These are phyloP conservation scores for Beverwykella pulmonaria DNA, from an alignment of 495 filamentous ascomycete species.

Conservation along the genomic window DNA sequence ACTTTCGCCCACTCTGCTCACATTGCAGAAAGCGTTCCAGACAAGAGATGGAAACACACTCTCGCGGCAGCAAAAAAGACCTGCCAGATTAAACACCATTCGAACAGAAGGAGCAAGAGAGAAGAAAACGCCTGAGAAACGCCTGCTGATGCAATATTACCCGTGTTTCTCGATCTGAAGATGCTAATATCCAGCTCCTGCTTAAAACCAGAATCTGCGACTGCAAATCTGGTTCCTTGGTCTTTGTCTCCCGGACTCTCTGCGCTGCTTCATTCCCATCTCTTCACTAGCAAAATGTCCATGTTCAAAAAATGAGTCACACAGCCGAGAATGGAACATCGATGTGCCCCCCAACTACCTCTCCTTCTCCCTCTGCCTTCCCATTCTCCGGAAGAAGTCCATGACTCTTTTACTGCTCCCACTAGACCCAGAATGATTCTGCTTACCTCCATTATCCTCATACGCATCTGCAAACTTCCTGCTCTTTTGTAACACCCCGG, in stretches of 20 bases:
- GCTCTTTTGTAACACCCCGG: constrained; percentile 74
- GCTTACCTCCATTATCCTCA: constrained; percentile 67
- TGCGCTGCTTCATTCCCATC: too few relatives aligned
- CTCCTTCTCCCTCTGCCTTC: constrained; percentile 57
- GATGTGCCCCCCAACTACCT: constrained; percentile 16
- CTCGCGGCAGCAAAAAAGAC: not conserved
- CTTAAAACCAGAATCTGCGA: too few relatives aligned
- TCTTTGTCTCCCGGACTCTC: not conserved
- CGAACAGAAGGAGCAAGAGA: not conserved
- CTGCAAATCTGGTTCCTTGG: not conserved
- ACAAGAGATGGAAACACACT: not conserved
- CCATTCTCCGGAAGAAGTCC: constrained; percentile 93
- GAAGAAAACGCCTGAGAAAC: not conserved
- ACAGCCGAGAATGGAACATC: constrained; percentile 1
- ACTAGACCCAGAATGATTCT: constrained; percentile 76
- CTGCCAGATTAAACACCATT: not conserved
- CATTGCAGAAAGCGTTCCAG: not conserved
- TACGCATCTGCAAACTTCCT: constrained; percentile 89
- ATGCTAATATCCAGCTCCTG: too few relatives aligned
- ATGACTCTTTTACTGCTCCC: constrained; percentile 89
- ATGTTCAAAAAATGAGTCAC: not conserved
- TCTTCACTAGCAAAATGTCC: not conserved
- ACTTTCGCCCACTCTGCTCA: too few relatives aligned
- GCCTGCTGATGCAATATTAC: constrained; percentile 6
- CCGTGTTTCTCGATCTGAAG: not conserved